Evolutionary conservation across 768 basidiomycete genomes (phyloP).

Genomic region (Lentinula detonsa): DNA sequence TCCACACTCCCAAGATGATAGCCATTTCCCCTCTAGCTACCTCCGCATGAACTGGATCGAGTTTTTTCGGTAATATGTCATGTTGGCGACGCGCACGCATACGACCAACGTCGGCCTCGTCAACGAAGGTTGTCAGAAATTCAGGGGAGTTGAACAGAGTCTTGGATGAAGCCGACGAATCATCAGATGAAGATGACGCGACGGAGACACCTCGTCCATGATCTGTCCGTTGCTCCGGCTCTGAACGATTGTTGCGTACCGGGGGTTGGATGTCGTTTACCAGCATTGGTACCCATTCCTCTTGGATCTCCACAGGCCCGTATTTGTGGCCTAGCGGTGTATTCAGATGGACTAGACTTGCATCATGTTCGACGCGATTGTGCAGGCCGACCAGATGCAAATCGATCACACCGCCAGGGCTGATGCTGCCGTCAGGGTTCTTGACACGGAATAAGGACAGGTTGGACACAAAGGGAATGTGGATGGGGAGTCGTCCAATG

Average conservation of each 20-base stretch:
- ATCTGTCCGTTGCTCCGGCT: conserved; percentile 13
- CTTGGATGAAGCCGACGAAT: neutral
- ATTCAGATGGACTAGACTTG: conserved; percentile 51
- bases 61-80: conserved; percentile 22
- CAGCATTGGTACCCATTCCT: conserved; percentile 30
- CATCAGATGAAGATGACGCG: neutral
- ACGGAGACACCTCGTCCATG: neutral
- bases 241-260: conserved; percentile 21
- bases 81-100: conserved; percentile 49
- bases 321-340: conserved; percentile 30
- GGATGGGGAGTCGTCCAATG: conserved; percentile 26
- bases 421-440: conserved; percentile 1
- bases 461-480: conserved; percentile 16
- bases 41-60: conserved; percentile 46
- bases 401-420: conserved; percentile 4
- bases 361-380: conserved; percentile 50
- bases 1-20: conserved; percentile 55
- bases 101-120: conserved; percentile 38
- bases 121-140: conserved; percentile 19
- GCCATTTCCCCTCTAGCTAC: conserved; percentile 67
- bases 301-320: conserved; percentile 36
- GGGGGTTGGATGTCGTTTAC: conserved; percentile 24
- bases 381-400: conserved; percentile 42
- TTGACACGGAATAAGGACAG: neutral
- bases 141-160: neutral